Evolutionary conservation across 352 stramenopile genomes (phyloP), one percentile per base, ranked within the genome.

Genomic region (Aphanomyces euteiches): DNA sequence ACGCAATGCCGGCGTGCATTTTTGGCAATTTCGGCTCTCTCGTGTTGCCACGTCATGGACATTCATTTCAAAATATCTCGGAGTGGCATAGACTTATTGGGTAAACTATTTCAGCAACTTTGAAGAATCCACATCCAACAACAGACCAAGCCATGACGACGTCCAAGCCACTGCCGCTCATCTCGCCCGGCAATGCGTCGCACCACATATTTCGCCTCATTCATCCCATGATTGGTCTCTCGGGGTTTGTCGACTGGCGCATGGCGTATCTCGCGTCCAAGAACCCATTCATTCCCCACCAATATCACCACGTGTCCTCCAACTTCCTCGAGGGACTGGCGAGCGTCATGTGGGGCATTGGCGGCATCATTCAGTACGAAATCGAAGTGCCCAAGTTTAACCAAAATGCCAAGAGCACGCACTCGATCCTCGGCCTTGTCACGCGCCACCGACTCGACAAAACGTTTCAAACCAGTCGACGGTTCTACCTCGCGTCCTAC

Each of bases 291-390:
- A 63, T 69, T 17, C 37, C 39, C 36, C 41, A 69, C 34, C 15
- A 59, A 36, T 17, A 37, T 7, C 19, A 69, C 21, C 63, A 69
- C 63, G 37, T 69, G 37, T 43, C 34, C 7, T 50, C 63, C 8
- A 63, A 69, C 7, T 8, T 69, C 34, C 63, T 69, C 63, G 63
- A 69, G 21, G 63, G 63, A 8, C 59, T 39, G 13, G 40, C 63
- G 17, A 36, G 40, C 47, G n/a, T 69, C 45, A 69, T 36, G 36
- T 69, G 63, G 63, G 63, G 40, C 63, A 10, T 69, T 39, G 63
- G 63, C 38, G 63, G 63, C 40, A 36, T 69, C 13, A 12, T 69
- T 13, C 63, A 69, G 63, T 69, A 69, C 45, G 63, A 69, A 40
- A 13, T 21, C 34, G 63, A 69, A 43, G 37, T 61, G 7, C 64